These are phyloP conservation scores for Gossypium anomalum DNA, from an alignment of 345 rosid species.

Conservation along the genomic window DNA sequence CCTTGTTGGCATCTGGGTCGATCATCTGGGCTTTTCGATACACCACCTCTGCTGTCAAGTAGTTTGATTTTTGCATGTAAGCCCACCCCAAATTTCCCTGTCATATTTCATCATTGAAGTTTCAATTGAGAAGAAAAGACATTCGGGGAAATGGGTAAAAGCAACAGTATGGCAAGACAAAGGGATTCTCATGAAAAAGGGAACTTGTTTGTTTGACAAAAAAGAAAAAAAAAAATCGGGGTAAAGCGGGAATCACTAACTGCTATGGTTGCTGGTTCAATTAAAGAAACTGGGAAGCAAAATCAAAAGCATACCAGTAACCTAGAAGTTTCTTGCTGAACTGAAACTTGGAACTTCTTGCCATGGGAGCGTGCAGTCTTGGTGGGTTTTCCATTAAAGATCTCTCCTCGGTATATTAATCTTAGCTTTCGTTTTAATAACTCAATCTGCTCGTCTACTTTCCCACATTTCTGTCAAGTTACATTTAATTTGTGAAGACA, in stretches of 20 bases:
- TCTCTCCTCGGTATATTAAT: constrained; percentile 78
- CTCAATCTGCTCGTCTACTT: constrained; percentile 73
- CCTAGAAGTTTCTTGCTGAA: constrained; percentile 81
- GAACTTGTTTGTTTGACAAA: no score
- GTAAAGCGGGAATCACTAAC: no score
- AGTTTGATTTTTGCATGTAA: constrained; percentile 78
- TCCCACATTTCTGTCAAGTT: constrained; percentile 70
- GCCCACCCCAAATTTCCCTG: constrained; percentile 99
- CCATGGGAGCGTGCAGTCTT: constrained; percentile 97
- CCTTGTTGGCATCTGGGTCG: constrained; percentile 89
- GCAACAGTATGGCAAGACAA: neutral
- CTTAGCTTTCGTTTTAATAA: constrained; percentile 75
- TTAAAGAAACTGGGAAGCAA: neutral
- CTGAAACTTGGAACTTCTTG: constrained; percentile 89
- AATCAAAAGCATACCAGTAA: constrained; percentile 44
- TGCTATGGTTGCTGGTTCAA: neutral
- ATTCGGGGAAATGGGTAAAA: neutral
- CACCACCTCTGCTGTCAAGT: constrained; percentile 74
- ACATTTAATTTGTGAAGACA: no score
- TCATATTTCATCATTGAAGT: neutral
- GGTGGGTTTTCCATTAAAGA: constrained; percentile 85
- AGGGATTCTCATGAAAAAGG: no score
- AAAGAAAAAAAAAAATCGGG: no score
- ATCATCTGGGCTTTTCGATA: constrained; percentile 84
- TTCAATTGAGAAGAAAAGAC: neutral